phyloP scores from a whole-genome alignment of 106 monocot genomes.

The Allium fistulosum region DNA sequence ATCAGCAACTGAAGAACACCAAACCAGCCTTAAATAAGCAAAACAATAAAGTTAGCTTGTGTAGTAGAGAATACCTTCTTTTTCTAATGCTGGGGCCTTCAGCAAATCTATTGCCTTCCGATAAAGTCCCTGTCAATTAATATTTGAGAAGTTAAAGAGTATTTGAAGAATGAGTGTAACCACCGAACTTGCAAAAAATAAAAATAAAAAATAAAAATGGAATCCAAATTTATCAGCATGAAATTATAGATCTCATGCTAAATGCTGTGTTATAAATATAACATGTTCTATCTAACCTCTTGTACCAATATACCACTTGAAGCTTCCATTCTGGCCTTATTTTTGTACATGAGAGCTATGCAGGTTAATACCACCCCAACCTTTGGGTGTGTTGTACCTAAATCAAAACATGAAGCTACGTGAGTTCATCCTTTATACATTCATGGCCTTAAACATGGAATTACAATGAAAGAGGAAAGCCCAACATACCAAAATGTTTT shows the following conservation, averaged over 20 bases:
- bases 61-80: constrained; percentile 40
- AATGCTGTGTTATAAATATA: no score
- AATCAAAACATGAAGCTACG: constrained; percentile 4
- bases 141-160: not conserved
- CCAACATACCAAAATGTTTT: constrained; percentile 62
- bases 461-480: not conserved
- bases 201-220: not conserved
- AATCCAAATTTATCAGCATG: no score
- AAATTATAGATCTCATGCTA: no score
- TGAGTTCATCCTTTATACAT: not conserved
- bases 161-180: not conserved
- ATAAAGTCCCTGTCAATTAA: constrained; percentile 55
- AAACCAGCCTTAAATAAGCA: not conserved
- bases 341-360: constrained; percentile 76
- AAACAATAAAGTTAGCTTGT: not conserved
- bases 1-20: constrained; percentile 22
- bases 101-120: constrained; percentile 73
- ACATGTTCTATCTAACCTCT: constrained; percentile 41
- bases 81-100: constrained; percentile 60
- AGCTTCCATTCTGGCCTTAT: constrained; percentile 65
- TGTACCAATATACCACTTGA: constrained; percentile 86
- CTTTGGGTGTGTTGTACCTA: constrained; percentile 85
- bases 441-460: not conserved
- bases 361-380: constrained; percentile 83
- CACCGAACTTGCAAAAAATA: not conserved